phyloP scores from a whole-genome alignment of 495 filamentous ascomycete genomes.

The Rusavskia elegans region DNA sequence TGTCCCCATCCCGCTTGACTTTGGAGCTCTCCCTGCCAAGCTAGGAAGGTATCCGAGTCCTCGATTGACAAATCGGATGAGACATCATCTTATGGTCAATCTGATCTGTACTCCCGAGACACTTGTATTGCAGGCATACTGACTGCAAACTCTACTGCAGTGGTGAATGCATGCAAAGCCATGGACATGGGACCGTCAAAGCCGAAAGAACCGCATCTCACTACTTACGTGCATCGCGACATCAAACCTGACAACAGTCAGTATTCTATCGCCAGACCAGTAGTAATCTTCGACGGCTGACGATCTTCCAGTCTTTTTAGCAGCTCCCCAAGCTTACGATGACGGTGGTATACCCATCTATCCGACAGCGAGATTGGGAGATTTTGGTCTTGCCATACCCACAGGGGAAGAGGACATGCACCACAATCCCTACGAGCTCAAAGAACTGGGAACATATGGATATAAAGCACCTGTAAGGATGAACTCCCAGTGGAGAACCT shows the following conservation, averaged over 20 bases:
- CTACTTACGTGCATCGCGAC: constrained; percentile 7
- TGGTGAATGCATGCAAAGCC: constrained; percentile 3
- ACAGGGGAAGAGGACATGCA: neutral
- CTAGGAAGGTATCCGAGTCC: no score
- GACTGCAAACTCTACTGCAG: no score
- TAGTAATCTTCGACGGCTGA: neutral
- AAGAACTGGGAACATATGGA: neutral
- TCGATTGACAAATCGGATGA: no score
- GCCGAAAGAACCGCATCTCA: neutral
- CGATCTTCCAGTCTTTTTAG: neutral
- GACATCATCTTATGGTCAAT: no score
- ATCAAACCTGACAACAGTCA: constrained; percentile 7
- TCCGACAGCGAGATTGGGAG: constrained; percentile 1
- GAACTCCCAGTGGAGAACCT: neutral
- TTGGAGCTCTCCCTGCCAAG: no score
- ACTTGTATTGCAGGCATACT: no score
- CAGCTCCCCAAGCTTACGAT: constrained; percentile 1
- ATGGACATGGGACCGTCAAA: constrained; percentile 2
- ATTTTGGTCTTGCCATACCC: constrained; percentile 1
- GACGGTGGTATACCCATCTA: constrained; percentile 1
- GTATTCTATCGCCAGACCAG: neutral
- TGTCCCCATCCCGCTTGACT: no score
- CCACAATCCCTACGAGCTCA: neutral
- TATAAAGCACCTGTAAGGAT: neutral
- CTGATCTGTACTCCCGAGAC: no score